Conservation (phyloP, 2,329 filamentous ascomycete species). For the Pseudogymnoascus pannorum region DNA sequence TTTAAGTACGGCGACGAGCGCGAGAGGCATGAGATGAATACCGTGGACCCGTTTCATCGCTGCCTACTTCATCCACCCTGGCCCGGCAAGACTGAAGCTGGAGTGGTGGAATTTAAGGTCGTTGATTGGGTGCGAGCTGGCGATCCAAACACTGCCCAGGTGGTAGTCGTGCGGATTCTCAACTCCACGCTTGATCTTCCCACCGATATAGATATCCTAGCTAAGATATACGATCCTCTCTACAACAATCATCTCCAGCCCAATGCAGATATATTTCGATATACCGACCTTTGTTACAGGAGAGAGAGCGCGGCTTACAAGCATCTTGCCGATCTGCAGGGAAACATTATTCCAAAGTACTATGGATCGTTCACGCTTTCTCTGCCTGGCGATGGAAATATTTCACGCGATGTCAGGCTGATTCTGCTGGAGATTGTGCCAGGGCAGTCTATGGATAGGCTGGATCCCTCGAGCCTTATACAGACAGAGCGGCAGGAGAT, state of each 20-base stretch:
- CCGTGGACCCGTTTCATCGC: neutral
- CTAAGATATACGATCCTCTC: neutral
- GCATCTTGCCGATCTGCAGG: neutral
- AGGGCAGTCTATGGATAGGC: neutral
- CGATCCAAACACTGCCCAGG: neutral
- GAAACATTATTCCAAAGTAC: neutral
- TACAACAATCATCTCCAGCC: neutral
- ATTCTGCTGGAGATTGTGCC: neutral
- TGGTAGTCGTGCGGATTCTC: neutral
- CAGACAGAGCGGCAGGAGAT: neutral
- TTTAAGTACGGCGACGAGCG: neutral
- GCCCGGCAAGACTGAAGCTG: neutral
- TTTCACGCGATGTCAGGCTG: neutral
- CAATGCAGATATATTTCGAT: neutral
- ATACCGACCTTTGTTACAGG: neutral
- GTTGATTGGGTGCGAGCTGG: neutral
- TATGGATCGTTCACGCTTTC: neutral
- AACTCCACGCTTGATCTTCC: neutral
- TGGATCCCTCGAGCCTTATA: neutral
- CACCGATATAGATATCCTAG: neutral
- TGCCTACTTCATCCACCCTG: neutral
- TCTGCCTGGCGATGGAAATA: neutral
- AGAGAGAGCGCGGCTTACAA: neutral
- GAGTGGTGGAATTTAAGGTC: neutral
- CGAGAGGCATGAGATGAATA: neutral